phyloP scores from a whole-genome alignment of 805 yeast genomes.

The Yamadazyma kitorensis region DNA sequence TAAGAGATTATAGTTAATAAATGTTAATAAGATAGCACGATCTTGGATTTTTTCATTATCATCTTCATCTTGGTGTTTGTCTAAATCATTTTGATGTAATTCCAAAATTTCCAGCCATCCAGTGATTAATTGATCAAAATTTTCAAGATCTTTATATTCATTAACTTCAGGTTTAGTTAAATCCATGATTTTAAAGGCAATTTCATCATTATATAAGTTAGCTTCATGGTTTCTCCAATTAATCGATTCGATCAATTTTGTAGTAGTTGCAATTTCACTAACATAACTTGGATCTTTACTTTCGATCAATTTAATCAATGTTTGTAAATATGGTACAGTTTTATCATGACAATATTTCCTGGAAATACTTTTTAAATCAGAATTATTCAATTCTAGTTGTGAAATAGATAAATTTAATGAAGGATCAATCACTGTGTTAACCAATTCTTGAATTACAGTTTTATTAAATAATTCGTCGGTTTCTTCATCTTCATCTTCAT shows the following conservation, averaged over 20 bases:
- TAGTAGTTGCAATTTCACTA: conserved; percentile 24
- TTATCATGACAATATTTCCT: conserved; percentile 38
- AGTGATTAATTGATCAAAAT: conserved; percentile 55
- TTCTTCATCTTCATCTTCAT: conserved; percentile 18
- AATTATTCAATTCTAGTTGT: conserved; percentile 32
- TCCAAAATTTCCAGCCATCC: conserved; percentile 72
- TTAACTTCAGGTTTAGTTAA: conserved; percentile 25
- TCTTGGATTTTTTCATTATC: conserved; percentile 63
- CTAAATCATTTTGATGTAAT: conserved; percentile 54
- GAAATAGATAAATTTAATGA: conserved; percentile 54
- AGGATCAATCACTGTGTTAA: conserved; percentile 63
- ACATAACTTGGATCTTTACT: conserved; percentile 37
- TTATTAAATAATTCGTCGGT: conserved; percentile 17
- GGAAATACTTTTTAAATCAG: conserved; percentile 51
- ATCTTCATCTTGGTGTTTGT: conserved; percentile 44
- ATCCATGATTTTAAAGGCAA: conserved; percentile 57
- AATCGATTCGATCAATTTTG: conserved; percentile 30
- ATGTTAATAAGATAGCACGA: conserved; percentile 72
- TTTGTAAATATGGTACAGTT: conserved; percentile 28
- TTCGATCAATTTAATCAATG: conserved; percentile 33
- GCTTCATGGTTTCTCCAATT: conserved; percentile 61
- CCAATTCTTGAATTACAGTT: conserved; percentile 51
- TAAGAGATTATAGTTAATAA: conserved; percentile 64
- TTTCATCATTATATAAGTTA: conserved; percentile 61
- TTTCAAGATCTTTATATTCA: conserved; percentile 33